phyloP scores from a whole-genome alignment of 257 asterid species.

The Nicotiana tomentosiformis region DNA sequence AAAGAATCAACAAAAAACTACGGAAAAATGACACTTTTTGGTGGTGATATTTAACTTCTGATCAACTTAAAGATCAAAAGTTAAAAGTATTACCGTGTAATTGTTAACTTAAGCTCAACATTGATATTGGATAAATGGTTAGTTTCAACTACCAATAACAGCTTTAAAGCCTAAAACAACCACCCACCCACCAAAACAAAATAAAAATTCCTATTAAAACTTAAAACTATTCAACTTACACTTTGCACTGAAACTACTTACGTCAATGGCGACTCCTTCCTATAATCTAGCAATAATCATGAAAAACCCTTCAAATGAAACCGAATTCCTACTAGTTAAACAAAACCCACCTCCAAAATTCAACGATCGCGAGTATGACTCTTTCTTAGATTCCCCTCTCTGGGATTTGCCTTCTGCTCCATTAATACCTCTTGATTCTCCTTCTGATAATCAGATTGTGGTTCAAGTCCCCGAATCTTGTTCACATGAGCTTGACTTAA shows the following conservation, averaged over 20 bases:
- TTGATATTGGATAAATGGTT: too few species aligned
- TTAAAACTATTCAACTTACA: not conserved
- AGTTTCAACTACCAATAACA: not conserved
- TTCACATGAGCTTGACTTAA: conserved; percentile 22
- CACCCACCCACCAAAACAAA: not conserved
- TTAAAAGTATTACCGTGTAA: too few species aligned
- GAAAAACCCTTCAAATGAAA: conserved; percentile 43
- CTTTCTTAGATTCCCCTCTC: conserved; percentile 63
- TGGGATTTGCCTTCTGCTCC: conserved; percentile 84
- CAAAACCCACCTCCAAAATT: conserved; percentile 73
- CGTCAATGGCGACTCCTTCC: conserved; percentile 36
- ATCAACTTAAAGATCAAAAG: too few species aligned
- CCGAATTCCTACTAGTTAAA: conserved; percentile 49
- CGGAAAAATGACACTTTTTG: too few species aligned
- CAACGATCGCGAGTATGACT: conserved; percentile 73
- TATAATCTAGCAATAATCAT: conserved; percentile 52
- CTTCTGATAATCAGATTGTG: conserved; percentile 13
- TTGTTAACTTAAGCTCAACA: too few species aligned
- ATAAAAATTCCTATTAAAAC: not conserved
- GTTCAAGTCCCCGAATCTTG: conserved; percentile 30
- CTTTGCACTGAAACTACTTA: not conserved
- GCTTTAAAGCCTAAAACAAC: not conserved
- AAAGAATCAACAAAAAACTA: too few species aligned
- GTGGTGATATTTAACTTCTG: too few species aligned
- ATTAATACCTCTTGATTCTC: conserved; percentile 23